Conservation (phyloP, 129 eudicot genomes). For the Centrapalus pauciflorus region DNA sequence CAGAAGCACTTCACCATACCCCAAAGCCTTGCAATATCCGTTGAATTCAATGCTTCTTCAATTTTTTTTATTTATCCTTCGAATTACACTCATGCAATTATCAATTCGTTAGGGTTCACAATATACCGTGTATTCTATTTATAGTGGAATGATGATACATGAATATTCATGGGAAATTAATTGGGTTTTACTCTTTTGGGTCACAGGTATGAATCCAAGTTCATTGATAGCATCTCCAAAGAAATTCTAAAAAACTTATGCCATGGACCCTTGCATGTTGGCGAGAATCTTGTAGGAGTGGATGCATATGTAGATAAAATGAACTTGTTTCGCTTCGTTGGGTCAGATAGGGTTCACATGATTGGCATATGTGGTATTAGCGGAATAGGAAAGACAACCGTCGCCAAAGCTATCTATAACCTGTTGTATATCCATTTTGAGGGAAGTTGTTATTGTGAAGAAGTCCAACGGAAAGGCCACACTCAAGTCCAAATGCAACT, state of each 20-base stretch:
- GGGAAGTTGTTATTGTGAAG: conserved; percentile 4
- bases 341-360: neutral
- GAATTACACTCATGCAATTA: no score
- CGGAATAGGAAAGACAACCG: conserved; percentile 22
- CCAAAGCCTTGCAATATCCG: no score
- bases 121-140: no score
- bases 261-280: conserved; percentile 7
- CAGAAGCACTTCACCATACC: no score
- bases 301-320: neutral
- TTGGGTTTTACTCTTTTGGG: neutral
- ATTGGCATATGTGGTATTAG: conserved; percentile 25
- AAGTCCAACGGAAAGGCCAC: conserved; percentile 12
- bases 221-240: conserved; percentile 16
- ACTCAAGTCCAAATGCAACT: neutral
- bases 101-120: no score
- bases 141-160: no score
- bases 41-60: no score
- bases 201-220: conserved; percentile 18
- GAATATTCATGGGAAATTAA: no score
- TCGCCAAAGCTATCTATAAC: conserved; percentile 15
- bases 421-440: neutral
- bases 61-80: no score
- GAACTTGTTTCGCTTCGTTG: neutral
- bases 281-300: conserved; percentile 9
- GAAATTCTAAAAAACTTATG: conserved; percentile 6